phyloP scores from a whole-genome alignment of 1,284 basidiomycete species.

The Cutaneotrichosporon sp. region DNA sequence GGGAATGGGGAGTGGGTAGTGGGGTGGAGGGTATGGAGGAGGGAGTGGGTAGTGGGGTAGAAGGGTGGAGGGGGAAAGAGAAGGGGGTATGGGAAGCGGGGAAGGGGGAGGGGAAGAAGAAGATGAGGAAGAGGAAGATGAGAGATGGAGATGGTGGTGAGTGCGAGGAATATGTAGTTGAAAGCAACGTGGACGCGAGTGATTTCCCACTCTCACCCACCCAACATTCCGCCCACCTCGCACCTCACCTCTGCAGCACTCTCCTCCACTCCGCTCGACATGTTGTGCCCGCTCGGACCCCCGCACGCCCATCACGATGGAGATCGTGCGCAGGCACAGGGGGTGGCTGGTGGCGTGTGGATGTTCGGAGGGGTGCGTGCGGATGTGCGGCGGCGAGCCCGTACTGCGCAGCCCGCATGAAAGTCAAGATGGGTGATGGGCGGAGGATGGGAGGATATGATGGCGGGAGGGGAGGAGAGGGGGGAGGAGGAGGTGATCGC shows the following conservation, averaged over 20 bases:
- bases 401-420: too few relatives aligned
- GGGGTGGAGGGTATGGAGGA: constrained; percentile 14
- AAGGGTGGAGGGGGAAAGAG: constrained; percentile 10
- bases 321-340: neutral
- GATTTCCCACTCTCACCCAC: constrained; percentile 2
- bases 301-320: neutral
- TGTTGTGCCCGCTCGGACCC: neutral
- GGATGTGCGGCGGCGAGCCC: neutral
- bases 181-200: neutral
- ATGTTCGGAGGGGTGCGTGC: neutral
- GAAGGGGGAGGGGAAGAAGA: neutral
- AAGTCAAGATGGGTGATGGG: neutral
- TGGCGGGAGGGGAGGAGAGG: too few relatives aligned
- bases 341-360: constrained; percentile 2
- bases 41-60: constrained; percentile 7
- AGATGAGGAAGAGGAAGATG: neutral
- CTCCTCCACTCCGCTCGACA: neutral
- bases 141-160: neutral
- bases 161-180: neutral
- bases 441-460: neutral
- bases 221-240: neutral
- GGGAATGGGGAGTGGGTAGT: constrained; percentile 25
- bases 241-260: neutral
- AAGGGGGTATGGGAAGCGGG: neutral
- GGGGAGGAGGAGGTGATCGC: too few relatives aligned